Conservation (phyloP, 768 basidiomycete species). For the Trametes elegans region DNA sequence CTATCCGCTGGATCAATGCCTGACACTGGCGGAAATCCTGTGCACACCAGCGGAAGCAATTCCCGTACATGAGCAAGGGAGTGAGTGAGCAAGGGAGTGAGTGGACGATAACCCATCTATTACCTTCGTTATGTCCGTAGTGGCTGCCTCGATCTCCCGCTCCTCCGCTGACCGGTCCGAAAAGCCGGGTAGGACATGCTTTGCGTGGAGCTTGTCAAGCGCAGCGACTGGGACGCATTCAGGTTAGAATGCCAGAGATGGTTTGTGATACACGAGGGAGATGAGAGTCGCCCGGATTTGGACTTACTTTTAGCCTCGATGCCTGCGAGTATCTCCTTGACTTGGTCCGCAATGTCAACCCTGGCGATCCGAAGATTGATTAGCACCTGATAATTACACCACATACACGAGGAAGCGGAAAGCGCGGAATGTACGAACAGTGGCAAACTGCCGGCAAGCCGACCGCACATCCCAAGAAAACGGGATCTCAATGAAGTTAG, state of each 20-base stretch:
- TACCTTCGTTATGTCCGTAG: conserved; percentile 87
- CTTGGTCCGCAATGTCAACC: conserved; percentile 92
- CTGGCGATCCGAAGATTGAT: conserved; percentile 40
- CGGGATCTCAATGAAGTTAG: not conserved
- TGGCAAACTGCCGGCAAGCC: conserved; percentile 1
- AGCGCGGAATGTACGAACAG: not conserved
- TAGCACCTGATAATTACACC: conserved; percentile 12
- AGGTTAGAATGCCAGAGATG: conserved; percentile 10
- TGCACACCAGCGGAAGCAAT: conserved; percentile 1
- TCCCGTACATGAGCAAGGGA: too few relatives aligned
- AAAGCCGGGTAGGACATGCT: conserved; percentile 94
- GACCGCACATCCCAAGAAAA: not conserved
- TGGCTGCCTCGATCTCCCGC: conserved; percentile 85
- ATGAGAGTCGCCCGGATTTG: conserved; percentile 2
- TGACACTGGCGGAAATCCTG: conserved; percentile 43
- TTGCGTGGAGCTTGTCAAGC: conserved; percentile 95
- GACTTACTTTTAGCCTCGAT: conserved; percentile 77
- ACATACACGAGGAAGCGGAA: not conserved
- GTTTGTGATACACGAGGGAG: conserved; percentile 16
- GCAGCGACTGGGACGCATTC: conserved; percentile 57
- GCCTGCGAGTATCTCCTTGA: conserved; percentile 71
- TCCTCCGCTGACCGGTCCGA: conserved; percentile 93
- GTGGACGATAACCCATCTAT: conserved; percentile 19
- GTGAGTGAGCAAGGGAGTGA: not conserved
- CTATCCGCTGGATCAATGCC: conserved; percentile 74